Percentiles rank a stretch among this genome's conserved stretches.
phyloP scores from a whole-genome alignment of 805 yeast genomes.

The Candida caryicola region DNA sequence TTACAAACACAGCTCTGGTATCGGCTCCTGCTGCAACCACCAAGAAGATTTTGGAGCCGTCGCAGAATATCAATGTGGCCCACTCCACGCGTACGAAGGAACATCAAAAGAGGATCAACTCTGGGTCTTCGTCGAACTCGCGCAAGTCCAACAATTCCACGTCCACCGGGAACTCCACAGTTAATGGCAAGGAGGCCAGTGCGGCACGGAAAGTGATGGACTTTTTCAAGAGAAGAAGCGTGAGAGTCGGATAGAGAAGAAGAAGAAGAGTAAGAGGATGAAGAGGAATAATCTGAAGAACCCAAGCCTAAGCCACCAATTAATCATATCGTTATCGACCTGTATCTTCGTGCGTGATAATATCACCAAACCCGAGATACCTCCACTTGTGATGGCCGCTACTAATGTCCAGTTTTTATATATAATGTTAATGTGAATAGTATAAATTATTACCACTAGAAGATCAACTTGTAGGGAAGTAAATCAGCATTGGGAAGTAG shows the following conservation, averaged over 20 bases:
- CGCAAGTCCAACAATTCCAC: conserved; percentile 25
- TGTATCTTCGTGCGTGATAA: background rate
- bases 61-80: conserved; percentile 24
- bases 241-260: conserved; percentile 20
- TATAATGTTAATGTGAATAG: background rate
- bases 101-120: conserved; percentile 24
- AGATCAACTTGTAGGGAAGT: too few species aligned
- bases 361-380: background rate
- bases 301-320: too few species aligned
- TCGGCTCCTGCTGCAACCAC: conserved; percentile 1
- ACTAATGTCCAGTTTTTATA: background rate
- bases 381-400: background rate
- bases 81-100: conserved; percentile 8
- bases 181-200: conserved; percentile 54
- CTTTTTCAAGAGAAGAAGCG: conserved; percentile 65
- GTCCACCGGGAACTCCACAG: conserved; percentile 21
- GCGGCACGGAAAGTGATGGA: conserved; percentile 78
- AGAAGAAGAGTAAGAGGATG: too few species aligned
- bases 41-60: conserved; percentile 34
- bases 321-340: background rate
- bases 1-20: background rate
- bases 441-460: background rate
- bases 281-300: too few species aligned
- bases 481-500: too few species aligned
- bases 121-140: conserved; percentile 28